These are phyloP conservation scores for Hypoxylon rickii DNA, from an alignment of 495 filamentous ascomycete species.

Conservation along the genomic window DNA sequence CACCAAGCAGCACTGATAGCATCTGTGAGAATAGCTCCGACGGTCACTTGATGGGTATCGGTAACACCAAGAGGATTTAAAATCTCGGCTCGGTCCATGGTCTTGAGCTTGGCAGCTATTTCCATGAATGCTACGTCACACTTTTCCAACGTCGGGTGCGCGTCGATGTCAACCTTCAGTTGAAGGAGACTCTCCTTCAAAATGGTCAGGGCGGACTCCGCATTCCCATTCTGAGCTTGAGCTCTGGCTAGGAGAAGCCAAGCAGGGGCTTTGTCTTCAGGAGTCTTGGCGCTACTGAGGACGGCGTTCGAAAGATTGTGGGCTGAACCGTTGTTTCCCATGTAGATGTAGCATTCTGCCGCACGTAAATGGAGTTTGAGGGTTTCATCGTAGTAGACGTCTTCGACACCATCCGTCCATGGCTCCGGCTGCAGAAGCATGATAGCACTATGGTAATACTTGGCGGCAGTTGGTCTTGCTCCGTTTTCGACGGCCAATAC, in stretches of 20 bases:
- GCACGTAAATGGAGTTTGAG: slow-evolving; percentile 72
- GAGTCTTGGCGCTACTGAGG: slow-evolving; percentile 65
- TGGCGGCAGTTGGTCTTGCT: slow-evolving; percentile 74
- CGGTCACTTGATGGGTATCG: slow-evolving; percentile 62
- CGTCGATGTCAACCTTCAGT: slow-evolving; percentile 66
- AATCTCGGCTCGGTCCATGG: slow-evolving; percentile 60
- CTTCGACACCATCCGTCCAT: slow-evolving; percentile 71
- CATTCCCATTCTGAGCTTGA: slow-evolving; percentile 72
- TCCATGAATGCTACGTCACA: slow-evolving; percentile 74
- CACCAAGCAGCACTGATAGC: slow-evolving; percentile 82
- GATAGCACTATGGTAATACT: slow-evolving; percentile 76
- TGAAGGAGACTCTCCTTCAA: slow-evolving; percentile 70
- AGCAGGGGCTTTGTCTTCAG: slow-evolving; percentile 76
- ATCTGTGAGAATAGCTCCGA: slow-evolving; percentile 77
- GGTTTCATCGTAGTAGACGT: slow-evolving; percentile 85
- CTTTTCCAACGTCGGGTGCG: slow-evolving; percentile 69
- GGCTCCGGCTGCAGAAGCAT: slow-evolving; percentile 76
- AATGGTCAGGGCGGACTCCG: slow-evolving; percentile 65
- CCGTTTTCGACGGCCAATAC: slow-evolving; percentile 77
- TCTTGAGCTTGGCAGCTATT: slow-evolving; percentile 61
- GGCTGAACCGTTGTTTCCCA: slow-evolving; percentile 67
- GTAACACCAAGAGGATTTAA: slow-evolving; percentile 54
- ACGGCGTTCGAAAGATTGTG: slow-evolving; percentile 65
- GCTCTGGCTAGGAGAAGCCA: slow-evolving; percentile 80
- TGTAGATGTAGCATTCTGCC: slow-evolving; percentile 81